A percentile compares a stretch with the other conserved stretches of the same genome.
These are phyloP conservation scores for Helianthus annuus DNA, from an alignment of 129 eudicot species.

Conservation along the genomic window HanXRQr2.0-SUNRISE NC_035446.2:127083527-127084026, in stretches of 20 bases:
- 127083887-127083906: background rate
- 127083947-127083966: slow-evolving; percentile 17
- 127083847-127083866: background rate
- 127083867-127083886: background rate
- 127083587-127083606: background rate
- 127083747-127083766: background rate
- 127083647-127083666: background rate
- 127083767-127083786: no score
- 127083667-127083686: background rate
- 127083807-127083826: no score
- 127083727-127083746: background rate
- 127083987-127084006: slow-evolving; percentile 50
- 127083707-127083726: background rate
- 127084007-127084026: slow-evolving; percentile 75
- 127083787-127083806: no score
- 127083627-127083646: background rate
- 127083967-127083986: slow-evolving; percentile 38
- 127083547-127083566: no score
- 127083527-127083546: no score
- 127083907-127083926: slow-evolving; percentile 4
- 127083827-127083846: no score
- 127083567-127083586: no score
- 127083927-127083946: slow-evolving; percentile 17
- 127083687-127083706: no score
- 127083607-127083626: background rate